Evolutionary conservation across 1,284 basidiomycete species (phyloP), one percentile per base, ranked within the genome.

Genomic region (Ceratobasidium sp.): DNA sequence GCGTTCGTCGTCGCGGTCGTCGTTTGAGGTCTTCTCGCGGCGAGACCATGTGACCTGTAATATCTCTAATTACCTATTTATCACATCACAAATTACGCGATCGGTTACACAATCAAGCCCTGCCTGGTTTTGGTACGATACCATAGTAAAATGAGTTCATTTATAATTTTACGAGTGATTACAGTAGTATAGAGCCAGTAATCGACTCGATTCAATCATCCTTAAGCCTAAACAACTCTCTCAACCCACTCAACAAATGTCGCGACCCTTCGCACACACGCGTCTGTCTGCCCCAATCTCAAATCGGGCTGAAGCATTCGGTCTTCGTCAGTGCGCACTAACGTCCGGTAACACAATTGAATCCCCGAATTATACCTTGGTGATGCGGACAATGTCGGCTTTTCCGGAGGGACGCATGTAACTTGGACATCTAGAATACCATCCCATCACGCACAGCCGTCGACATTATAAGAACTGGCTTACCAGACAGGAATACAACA

Each of bases 311-410:
- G 83, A 4, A 90, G 78, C 4, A 79, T 80, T 20, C 78, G 78
- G 75, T 92, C 90, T 70, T 85, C 81, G n/a, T 81, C 81, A 0
- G 81, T 79, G 71, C 84, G 83, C 8, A 31, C 45, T 8, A 56
- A 34, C 6, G 88, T 88, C 10, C 91, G 85, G 77, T 88, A 92
- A 75, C 91, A 92, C 12, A 92, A 86, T 73, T 86, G 82, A 57
- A 86, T 76, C 58, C 75, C 79, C 1, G 72, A 72, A 29, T 55
- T 43, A 20, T 68, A 49, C 15, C 56, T 72, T 35, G 72, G 65
- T 29, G 70, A 71, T 0, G 71, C 68, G 27, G 68, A 62, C 2
- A 73, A 34, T 20, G 52, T 70, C 34, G 69, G 64, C 12, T 35
- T n/a, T 3, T 65, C 65, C 1, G 72, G 68, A 34, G 72, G 72